phyloP scores from a whole-genome alignment of 768 basidiomycete species.

The Hebeloma cylindrosporum region DNA sequence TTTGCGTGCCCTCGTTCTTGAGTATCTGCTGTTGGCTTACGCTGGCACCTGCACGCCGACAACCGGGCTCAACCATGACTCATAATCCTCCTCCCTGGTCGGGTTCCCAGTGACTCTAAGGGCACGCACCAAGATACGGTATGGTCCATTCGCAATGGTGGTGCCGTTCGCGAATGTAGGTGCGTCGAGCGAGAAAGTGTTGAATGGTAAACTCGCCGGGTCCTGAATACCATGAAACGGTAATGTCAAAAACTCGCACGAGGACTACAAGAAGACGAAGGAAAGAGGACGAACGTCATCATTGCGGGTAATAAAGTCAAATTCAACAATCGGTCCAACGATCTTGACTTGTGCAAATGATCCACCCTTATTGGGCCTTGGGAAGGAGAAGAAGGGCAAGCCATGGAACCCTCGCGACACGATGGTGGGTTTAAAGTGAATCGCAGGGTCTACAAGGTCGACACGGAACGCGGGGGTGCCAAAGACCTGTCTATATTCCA shows the following conservation, averaged over 20 bases:
- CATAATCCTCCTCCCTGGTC: slow-evolving; percentile 42
- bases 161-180: slow-evolving; percentile 47
- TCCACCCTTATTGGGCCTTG: slow-evolving; percentile 32
- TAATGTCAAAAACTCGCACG: too few species aligned
- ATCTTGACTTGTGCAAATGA: slow-evolving; percentile 41
- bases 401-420: slow-evolving; percentile 25
- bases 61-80: slow-evolving; percentile 47
- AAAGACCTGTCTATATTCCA: slow-evolving; percentile 48
- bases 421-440: slow-evolving; percentile 41
- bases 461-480: slow-evolving; percentile 47
- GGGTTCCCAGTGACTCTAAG: slow-evolving; percentile 44
- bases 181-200: slow-evolving; percentile 25
- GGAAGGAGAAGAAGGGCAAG: slow-evolving; percentile 41
- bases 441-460: slow-evolving; percentile 47
- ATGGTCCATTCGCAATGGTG: slow-evolving; percentile 40
- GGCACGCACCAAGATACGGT: slow-evolving; percentile 40
- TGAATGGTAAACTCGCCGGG: slow-evolving; percentile 30
- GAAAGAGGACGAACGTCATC: slow-evolving; percentile 34
- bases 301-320: slow-evolving; percentile 49
- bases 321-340: slow-evolving; percentile 48
- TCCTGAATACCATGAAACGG: slow-evolving; percentile 15
- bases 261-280: too few species aligned
- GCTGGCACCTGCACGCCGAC: slow-evolving; percentile 37
- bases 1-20: slow-evolving; percentile 1
- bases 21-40: too few species aligned